Conservation (phyloP, 257 asterid species). For the Solanum etuberosum region DNA sequence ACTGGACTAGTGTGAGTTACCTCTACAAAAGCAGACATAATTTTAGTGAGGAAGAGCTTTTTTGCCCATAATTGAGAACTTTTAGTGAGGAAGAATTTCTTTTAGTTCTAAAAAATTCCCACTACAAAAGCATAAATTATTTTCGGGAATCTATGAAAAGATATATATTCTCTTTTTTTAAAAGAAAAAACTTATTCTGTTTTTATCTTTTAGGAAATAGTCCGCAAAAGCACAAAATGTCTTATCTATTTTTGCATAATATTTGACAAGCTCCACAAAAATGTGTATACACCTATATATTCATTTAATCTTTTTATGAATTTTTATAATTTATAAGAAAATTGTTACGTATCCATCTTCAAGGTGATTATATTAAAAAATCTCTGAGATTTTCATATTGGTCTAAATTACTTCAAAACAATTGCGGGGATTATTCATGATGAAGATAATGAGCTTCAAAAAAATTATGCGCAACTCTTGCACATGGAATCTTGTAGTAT, state of each 20-base stretch:
- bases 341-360: background rate
- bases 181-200: background rate
- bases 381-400: background rate
- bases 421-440: background rate
- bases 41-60: too few relatives aligned
- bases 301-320: background rate
- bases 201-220: background rate
- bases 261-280: background rate
- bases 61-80: background rate
- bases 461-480: too few relatives aligned
- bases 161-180: background rate
- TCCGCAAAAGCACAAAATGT: background rate
- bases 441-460: background rate
- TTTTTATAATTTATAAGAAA: background rate
- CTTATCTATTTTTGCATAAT: background rate
- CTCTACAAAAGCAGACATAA: too few relatives aligned
- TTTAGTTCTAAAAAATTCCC: background rate
- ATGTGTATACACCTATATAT: background rate
- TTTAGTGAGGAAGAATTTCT: background rate
- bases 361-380: background rate
- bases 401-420: background rate
- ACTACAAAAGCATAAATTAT: background rate
- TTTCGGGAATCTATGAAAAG: background rate
- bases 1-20: too few relatives aligned
- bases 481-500: background rate